Conservation (phyloP, 2,329 filamentous ascomycete species). For the Sporothrix protearum region DNA sequence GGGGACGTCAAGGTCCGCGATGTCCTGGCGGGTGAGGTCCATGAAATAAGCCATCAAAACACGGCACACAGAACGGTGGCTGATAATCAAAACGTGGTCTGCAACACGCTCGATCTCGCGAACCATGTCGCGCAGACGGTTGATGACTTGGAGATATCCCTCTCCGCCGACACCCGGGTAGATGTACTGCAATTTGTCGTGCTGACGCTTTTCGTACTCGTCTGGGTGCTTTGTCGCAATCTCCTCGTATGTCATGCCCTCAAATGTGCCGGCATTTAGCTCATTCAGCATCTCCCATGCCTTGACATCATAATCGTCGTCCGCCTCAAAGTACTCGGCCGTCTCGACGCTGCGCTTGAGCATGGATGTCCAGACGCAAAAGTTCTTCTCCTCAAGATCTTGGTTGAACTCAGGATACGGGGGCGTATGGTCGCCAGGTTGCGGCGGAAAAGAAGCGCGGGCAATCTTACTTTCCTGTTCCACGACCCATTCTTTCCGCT, state of each 20-base stretch:
- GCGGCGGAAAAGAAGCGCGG: conserved; percentile 79
- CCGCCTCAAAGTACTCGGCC: conserved; percentile 79
- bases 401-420: conserved; percentile 82
- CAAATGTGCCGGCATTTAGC: conserved; percentile 86
- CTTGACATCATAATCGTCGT: conserved; percentile 94
- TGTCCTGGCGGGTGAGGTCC: conserved; percentile 83
- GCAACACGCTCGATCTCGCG: conserved; percentile 96
- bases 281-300: conserved; percentile 98
- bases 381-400: conserved; percentile 75
- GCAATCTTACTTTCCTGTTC: conserved; percentile 75
- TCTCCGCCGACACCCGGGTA: conserved; percentile 95
- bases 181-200: conserved; percentile 91
- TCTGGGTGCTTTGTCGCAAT: conserved; percentile 75
- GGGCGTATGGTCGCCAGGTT: conserved; percentile 85
- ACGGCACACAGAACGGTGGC: conserved; percentile 85
- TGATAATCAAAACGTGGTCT: conserved; percentile 88
- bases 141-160: conserved; percentile 95
- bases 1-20: conserved; percentile 90
- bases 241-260: conserved; percentile 90
- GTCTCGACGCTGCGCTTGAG: conserved; percentile 85
- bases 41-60: conserved; percentile 96
- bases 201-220: conserved; percentile 74
- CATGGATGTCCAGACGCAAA: conserved; percentile 99
- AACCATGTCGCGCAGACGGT: conserved; percentile 89
- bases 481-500: conserved; percentile 76